These are phyloP conservation scores for Stephanodiscus triporus DNA, from an alignment of 108 stramenopile species.

Conservation along the genomic window DNA sequence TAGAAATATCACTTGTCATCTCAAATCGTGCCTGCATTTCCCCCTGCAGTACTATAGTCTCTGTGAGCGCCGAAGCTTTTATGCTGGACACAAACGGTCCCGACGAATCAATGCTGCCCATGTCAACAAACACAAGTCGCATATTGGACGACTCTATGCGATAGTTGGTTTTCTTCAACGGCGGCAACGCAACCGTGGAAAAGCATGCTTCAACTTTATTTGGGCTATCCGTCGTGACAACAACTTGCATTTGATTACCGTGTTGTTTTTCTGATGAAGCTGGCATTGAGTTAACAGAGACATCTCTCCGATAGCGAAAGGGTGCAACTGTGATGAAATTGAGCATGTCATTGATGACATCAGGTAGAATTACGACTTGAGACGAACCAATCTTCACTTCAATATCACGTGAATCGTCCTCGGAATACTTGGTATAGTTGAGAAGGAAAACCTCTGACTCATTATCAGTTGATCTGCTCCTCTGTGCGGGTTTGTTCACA, in stretches of 20 bases:
- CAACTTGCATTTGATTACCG: conserved; percentile 7
- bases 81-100: conserved; percentile 26
- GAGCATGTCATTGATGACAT: conserved; percentile 71
- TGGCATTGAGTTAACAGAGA: neutral
- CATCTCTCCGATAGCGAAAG: neutral
- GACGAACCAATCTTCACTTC: conserved; percentile 76
- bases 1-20: conserved; percentile 31
- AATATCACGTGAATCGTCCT: conserved; percentile 42
- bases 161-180: conserved; percentile 40
- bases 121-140: conserved; percentile 44
- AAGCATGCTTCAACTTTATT: conserved; percentile 40
- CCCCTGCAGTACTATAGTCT: conserved; percentile 76
- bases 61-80: conserved; percentile 43
- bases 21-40: conserved; percentile 57
- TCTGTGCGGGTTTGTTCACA: neutral
- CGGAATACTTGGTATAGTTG: conserved; percentile 53
- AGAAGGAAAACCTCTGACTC: conserved; percentile 61
- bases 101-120: conserved; percentile 44
- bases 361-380: conserved; percentile 75
- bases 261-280: conserved; percentile 5
- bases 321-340: conserved; percentile 54
- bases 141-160: conserved; percentile 45
- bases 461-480: neutral
- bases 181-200: conserved; percentile 1
- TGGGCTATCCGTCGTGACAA: conserved; percentile 33